Base-by-base conservation (phyloP, 2,329 filamentous ascomycete genomes). In the Ophiostoma ulmi region DNA sequence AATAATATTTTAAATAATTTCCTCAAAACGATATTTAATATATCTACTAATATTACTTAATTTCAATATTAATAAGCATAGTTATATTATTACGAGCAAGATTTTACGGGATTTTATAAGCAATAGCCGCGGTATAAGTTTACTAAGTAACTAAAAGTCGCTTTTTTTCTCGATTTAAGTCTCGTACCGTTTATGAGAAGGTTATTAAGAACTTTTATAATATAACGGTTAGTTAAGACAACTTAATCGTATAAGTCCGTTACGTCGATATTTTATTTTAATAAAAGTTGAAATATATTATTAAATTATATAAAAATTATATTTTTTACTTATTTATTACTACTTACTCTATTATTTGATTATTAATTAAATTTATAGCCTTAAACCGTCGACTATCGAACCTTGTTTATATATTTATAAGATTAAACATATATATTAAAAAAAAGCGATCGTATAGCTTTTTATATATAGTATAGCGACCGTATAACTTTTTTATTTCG, bases 41-140 rank as follows among this genome's bases (percentile, higher is more conserved):
- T 26, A 26, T 26, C 26, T 2, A 26, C 2, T 26, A 26, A 26
- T 26, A 26, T 1, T 14, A 22, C 31, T 38, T 65, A 64, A 38
- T 36, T 11, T 20, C 36, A 3, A 61, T 10, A 17, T 64, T 70
- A 14, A 69, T 68, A n/a, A 98, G 95, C 17, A 99, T 98, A 78
- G 95, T 94, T 89, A 90, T 76, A 94, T 97, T 74, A 87, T 95
- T 78, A 98, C 94, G 2, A 94, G 93, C 85, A 94, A 96, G 82
- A 97, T 99, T 76, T 91, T 97, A 74, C 92, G 94, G 68, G 94
- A 98, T 79, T 88, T 87, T 76, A 91, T 94, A 79, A 94, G 94
- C 72, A 93, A 95, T 77, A 97, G 94, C 79, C 94, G 96, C 76
- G 94, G 96, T 75, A 95, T 99, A 78, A 95, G 95, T 52, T 99